Percentiles rank a stretch among this genome's conserved stretches.
Conservation (phyloP, 106 monocot species). For the Allium cepa region DNA sequence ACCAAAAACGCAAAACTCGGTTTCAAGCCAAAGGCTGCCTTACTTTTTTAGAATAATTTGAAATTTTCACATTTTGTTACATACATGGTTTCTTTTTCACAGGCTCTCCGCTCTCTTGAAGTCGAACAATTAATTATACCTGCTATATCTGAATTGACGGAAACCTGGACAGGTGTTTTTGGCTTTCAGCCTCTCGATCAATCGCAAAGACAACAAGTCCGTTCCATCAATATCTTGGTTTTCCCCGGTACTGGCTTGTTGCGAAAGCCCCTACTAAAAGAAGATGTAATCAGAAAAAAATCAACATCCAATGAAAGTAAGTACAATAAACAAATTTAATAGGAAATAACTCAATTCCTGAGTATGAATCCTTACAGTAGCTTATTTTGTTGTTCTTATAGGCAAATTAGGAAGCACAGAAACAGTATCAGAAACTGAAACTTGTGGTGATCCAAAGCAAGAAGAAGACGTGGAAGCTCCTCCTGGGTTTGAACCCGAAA, state of each 20-base stretch:
- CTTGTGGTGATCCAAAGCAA: background rate
- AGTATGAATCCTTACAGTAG: background rate
- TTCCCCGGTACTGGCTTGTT: constrained; percentile 84
- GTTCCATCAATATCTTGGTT: constrained; percentile 70
- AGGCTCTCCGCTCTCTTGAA: constrained; percentile 64
- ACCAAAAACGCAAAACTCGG: no score
- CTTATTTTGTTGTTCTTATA: background rate
- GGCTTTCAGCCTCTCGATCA: constrained; percentile 63
- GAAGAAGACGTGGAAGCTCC: background rate
- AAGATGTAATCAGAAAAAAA: constrained; percentile 10
- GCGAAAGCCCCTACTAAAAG: constrained; percentile 39
- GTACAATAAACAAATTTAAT: background rate
- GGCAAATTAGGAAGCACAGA: background rate
- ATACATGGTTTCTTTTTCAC: background rate
- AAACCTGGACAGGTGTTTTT: constrained; percentile 79
- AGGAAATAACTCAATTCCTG: background rate
- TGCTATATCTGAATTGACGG: constrained; percentile 76
- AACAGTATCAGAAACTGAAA: background rate
- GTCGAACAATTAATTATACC: constrained; percentile 82
- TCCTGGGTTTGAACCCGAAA: background rate
- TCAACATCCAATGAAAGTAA: constrained; percentile 20
- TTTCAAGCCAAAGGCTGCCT: no score
- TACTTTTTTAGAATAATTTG: no score
- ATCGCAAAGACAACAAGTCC: constrained; percentile 51
- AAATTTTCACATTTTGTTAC: no score